Evolutionary conservation across 2,329 filamentous ascomycete species (phyloP), one percentile per base, ranked within the genome.

Genomic region (Mollisiaceae sp.): DNA sequence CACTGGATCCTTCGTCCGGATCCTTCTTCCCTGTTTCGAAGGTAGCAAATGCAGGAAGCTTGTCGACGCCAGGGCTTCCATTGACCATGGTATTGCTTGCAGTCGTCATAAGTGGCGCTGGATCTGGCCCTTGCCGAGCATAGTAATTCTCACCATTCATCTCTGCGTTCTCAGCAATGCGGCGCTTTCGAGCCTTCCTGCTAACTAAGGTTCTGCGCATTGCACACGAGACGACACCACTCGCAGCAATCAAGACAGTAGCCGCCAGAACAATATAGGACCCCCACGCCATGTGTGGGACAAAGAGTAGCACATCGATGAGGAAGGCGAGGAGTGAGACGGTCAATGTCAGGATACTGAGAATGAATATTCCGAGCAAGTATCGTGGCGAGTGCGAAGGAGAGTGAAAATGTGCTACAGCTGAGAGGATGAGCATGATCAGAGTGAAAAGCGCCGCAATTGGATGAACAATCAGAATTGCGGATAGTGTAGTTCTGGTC

Each of bases 131-230:
- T 78, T 90, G 87, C 65, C 89, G 85, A 73, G 89, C 91, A 79
- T 96, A 97, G 77, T 91, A 97, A 75, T 94, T 95, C 74, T 95
- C 89, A 35, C 94, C 94, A 76, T 92, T 98, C 94, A 98, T 98
- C 77, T 98, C 94, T 8, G 94, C 92, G 76, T 98, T 97, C 78
- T 96, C 91, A 2, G 89, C 93, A 75, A 98, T 96, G 55, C 93
- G 88, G 82, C 90, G 92, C 83, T 95, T 94, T 68, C 94, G 87
- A n/a, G 94, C 92, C 81, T 97, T 97, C 73, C 94, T 88, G 78
- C 92, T 92, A 67, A 97, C 92, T 64, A 98, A 82, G 2, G 94
- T 96, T 66, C 94, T 89, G 69, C 95, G 91, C 93, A 98, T 98
- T 24, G 93, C 93, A 77, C 94, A 99, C 9, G 93, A 94, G 41